These are phyloP conservation scores for Phytopythium montanum DNA, from an alignment of 352 stramenopile species.

Conservation along the genomic window DNA sequence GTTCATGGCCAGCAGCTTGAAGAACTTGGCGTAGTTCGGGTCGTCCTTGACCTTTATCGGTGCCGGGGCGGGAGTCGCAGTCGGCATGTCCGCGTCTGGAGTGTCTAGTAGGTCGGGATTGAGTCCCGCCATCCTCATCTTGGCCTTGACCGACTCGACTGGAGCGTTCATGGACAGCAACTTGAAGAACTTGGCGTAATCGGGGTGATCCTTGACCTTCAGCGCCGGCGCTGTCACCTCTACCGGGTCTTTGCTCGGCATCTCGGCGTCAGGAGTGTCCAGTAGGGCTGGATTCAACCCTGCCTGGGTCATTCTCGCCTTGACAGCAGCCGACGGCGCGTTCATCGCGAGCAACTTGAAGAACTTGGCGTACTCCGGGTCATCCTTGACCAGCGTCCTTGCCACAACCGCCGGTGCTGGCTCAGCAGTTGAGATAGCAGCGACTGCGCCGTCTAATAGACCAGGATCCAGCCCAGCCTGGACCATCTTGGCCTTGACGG, in stretches of 20 bases:
- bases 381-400: conserved; percentile 39
- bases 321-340: conserved; percentile 43
- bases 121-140: conserved; percentile 53
- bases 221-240: neutral
- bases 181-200: conserved; percentile 75
- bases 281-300: conserved; percentile 78
- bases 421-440: neutral
- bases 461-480: conserved; percentile 58
- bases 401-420: neutral
- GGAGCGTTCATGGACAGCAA: conserved; percentile 58
- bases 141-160: conserved; percentile 45
- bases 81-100: conserved; percentile 38
- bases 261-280: conserved; percentile 51
- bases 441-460: conserved; percentile 30
- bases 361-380: conserved; percentile 59
- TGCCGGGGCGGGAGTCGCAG: conserved; percentile 1
- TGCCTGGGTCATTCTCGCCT: conserved; percentile 69
- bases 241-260: conserved; percentile 16
- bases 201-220: conserved; percentile 46
- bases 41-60: conserved; percentile 59
- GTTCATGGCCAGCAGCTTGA: conserved; percentile 63
- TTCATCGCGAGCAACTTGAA: conserved; percentile 69
- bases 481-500: conserved; percentile 64
- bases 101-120: conserved; percentile 69
- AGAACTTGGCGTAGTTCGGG: conserved; percentile 68